phyloP scores from a whole-genome alignment of 2,329 filamentous ascomycete species.

The Amauroascus niger region DNA sequence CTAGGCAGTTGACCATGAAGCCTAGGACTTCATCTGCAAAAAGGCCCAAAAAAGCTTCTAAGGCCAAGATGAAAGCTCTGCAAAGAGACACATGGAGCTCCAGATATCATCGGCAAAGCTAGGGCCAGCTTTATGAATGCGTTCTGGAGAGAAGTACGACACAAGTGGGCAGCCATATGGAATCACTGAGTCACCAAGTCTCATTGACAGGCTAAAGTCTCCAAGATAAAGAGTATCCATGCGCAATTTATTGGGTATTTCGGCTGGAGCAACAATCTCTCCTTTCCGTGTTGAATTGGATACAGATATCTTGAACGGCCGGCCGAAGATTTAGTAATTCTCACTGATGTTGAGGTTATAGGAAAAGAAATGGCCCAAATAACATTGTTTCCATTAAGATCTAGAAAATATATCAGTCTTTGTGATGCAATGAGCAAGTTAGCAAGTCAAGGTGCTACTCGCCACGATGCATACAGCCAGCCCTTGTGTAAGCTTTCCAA shows the following conservation, averaged over 20 bases:
- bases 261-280: background rate
- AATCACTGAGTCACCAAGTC: constrained; percentile 17
- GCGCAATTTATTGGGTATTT: background rate
- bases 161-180: constrained; percentile 16
- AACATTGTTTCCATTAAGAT: constrained; percentile 24
- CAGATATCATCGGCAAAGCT: too few species aligned
- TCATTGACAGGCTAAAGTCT: constrained; percentile 25
- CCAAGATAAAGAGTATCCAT: background rate
- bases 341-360: constrained; percentile 19
- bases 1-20: too few species aligned
- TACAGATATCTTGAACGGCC: constrained; percentile 18
- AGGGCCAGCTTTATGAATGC: too few species aligned
- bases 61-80: too few species aligned
- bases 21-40: too few species aligned
- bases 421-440: background rate
- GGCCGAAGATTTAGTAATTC: constrained; percentile 23
- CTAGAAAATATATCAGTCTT: constrained; percentile 15
- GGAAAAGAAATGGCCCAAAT: constrained; percentile 24
- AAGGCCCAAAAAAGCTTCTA: too few species aligned
- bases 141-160: constrained; percentile 23
- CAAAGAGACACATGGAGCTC: too few species aligned
- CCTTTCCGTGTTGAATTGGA: background rate
- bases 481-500: constrained; percentile 23
- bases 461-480: constrained; percentile 25
- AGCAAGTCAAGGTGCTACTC: constrained; percentile 12